Evolutionary conservation across 2,329 filamentous ascomycete genomes (phyloP).

Genomic region (Diaporthe citrichinensis): DNA sequence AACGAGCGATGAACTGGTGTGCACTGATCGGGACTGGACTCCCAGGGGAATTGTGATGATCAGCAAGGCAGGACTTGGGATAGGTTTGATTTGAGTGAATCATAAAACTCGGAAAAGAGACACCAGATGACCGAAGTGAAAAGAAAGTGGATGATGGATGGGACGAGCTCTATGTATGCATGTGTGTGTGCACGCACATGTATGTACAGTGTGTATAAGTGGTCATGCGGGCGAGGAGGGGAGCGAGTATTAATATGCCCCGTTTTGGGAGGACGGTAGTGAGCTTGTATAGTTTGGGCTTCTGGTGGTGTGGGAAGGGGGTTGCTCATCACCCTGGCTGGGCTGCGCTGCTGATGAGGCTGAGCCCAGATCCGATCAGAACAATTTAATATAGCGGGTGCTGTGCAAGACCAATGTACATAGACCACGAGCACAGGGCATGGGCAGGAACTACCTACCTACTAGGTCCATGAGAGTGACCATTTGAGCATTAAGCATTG

Average conservation of each 20-base stretch:
- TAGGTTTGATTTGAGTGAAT: constrained; percentile 26
- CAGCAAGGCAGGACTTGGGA: constrained; percentile 1
- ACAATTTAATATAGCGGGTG: constrained; percentile 2
- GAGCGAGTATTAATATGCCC: constrained; percentile 30
- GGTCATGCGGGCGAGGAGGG: constrained; percentile 3
- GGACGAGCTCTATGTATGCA: constrained; percentile 14
- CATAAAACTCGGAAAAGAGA: constrained; percentile 14
- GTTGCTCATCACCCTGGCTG: background rate
- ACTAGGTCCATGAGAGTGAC: background rate
- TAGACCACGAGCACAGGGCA: background rate
- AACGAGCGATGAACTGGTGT: constrained; percentile 30
- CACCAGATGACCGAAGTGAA: background rate
- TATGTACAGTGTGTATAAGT: background rate
- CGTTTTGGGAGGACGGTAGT: constrained; percentile 21
- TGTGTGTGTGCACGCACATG: background rate
- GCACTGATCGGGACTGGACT: constrained; percentile 11
- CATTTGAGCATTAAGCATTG: background rate
- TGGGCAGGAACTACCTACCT: background rate
- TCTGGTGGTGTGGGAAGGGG: background rate
- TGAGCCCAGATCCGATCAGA: constrained; percentile 9
- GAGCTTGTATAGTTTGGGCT: constrained; percentile 18
- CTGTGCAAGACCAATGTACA: background rate
- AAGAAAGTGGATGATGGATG: constrained; percentile 5
- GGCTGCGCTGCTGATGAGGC: constrained; percentile 15
- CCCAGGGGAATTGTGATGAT: background rate